phyloP scores from a whole-genome alignment of 169 alveolate genomes.

The Plasmodium sp. region DNA sequence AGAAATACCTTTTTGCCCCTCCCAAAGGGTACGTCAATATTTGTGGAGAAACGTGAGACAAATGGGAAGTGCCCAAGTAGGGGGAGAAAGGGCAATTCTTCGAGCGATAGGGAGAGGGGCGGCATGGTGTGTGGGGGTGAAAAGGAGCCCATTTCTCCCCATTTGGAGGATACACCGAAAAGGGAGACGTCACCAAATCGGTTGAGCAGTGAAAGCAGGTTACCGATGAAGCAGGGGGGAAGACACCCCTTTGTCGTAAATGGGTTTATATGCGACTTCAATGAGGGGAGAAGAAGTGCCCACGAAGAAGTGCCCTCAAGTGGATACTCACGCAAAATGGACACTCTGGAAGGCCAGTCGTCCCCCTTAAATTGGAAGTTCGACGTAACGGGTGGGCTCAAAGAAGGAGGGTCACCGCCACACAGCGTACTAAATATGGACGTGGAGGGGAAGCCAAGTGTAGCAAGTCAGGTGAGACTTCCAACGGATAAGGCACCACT shows the following conservation, averaged over 20 bases:
- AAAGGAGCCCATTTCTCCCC: background rate
- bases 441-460: background rate
- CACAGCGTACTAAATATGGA: background rate
- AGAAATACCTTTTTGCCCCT: conserved; percentile 7
- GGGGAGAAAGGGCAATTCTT: background rate
- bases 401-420: background rate
- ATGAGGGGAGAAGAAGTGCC: background rate
- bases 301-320: background rate
- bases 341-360: background rate
- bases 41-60: conserved; percentile 1
- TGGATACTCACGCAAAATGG: background rate
- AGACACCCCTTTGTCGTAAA: background rate
- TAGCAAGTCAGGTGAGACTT: background rate
- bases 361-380: background rate
- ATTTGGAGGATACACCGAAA: background rate
- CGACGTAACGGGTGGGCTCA: background rate
- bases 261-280: background rate
- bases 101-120: background rate
- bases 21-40: background rate
- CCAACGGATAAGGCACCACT: background rate
- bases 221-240: background rate
- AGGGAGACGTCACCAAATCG: background rate
- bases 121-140: background rate
- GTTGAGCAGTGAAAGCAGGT: background rate
- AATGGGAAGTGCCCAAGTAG: background rate